phyloP scores from a whole-genome alignment of 345 rosid species.

The Hirschfeldia incana region DNA sequence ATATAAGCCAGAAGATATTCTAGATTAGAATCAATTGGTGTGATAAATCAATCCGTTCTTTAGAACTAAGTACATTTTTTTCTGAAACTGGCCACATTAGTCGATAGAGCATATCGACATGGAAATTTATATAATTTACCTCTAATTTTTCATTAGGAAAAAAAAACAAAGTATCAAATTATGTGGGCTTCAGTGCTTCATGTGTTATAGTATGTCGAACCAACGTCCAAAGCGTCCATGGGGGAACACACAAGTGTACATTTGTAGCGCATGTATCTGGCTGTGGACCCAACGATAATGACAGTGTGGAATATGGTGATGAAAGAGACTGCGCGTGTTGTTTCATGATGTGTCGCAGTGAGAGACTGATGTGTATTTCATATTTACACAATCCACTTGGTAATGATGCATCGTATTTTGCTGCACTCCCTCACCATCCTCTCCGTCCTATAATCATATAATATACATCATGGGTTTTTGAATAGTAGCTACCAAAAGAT shows the following conservation, averaged over 20 bases:
- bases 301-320: constrained; percentile 1
- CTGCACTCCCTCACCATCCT: constrained; percentile 20
- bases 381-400: constrained; percentile 37
- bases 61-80: too few relatives aligned
- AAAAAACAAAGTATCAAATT: neutral
- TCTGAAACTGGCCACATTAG: neutral
- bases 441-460: constrained; percentile 9
- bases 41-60: neutral
- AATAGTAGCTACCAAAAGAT: neutral
- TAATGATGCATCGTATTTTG: constrained; percentile 17
- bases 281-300: constrained; percentile 25
- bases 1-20: neutral
- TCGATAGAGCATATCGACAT: neutral
- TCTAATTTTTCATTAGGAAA: neutral
- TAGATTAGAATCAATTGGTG: neutral
- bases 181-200: neutral
- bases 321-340: constrained; percentile 36
- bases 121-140: neutral
- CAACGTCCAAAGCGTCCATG: neutral
- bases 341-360: constrained; percentile 29
- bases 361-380: constrained; percentile 27
- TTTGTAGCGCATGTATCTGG: neutral
- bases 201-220: neutral
- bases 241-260: constrained; percentile 32
- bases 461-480: neutral